A percentile compares a stretch with the other conserved stretches of the same genome.
Evolutionary conservation across 305 asterid genomes (phyloP).

Genomic region (Striga hermonthica): DNA sequence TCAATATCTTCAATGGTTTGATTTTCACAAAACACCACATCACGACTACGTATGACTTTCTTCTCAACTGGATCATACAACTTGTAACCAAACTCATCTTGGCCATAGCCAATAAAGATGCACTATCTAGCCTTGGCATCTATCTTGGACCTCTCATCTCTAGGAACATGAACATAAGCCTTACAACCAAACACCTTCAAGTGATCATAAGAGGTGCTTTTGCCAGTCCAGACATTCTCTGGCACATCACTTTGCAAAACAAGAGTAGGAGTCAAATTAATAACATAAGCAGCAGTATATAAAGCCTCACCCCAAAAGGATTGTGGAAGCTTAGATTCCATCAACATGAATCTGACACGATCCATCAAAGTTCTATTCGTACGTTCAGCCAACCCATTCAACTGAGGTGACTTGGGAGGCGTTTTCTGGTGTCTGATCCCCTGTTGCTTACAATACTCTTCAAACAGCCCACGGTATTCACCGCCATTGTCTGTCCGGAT

Average conservation of each 20-base stretch:
- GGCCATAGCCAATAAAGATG: not conserved
- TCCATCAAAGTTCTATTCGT: not conserved
- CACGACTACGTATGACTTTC: not conserved
- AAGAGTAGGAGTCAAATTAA: constrained; percentile 1
- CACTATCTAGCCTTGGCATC: not conserved
- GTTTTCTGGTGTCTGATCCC: not conserved
- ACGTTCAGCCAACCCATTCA: not conserved
- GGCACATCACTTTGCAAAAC: not conserved
- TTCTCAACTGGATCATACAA: not conserved
- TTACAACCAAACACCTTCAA: not conserved
- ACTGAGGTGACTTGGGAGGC: not conserved
- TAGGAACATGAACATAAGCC: not conserved
- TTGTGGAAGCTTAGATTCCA: not conserved
- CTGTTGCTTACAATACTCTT: not conserved
- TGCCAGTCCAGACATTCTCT: not conserved
- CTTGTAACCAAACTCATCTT: constrained; percentile 3
- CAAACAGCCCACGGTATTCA: not conserved
- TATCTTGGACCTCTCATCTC: not conserved
- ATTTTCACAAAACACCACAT: not conserved
- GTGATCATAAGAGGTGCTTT: not conserved
- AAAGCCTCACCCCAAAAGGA: not conserved
- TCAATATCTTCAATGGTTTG: not conserved
- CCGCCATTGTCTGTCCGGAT: not conserved
- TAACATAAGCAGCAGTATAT: not conserved
- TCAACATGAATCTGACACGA: not conserved